Conservation (phyloP, 495 filamentous ascomycete species). For the Penicillium cinerascens region DNA sequence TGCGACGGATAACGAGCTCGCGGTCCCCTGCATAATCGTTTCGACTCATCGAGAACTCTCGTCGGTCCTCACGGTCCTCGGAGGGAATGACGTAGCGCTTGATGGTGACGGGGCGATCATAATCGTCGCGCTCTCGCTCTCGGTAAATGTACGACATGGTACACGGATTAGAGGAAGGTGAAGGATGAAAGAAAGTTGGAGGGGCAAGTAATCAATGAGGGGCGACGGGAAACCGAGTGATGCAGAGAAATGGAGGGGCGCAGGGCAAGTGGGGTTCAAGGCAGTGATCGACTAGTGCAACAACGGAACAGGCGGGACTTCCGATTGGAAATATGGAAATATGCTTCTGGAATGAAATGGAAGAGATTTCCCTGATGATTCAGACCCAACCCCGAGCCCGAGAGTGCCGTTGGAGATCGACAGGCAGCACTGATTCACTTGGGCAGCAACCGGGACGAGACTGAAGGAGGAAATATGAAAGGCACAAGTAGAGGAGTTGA, state of each 20-base stretch:
- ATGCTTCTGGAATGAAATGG: conserved; percentile 17
- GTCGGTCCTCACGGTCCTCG: conserved; percentile 39
- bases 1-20: conserved; percentile 49
- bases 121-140: conserved; percentile 45
- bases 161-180: conserved; percentile 3
- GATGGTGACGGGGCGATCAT: conserved; percentile 43
- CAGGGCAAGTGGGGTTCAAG: conserved; percentile 10
- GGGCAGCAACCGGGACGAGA: neutral
- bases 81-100: conserved; percentile 50
- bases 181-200: neutral
- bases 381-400: neutral
- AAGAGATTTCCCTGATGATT: conserved; percentile 3
- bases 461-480: neutral
- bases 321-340: conserved; percentile 22
- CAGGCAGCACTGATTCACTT: conserved; percentile 4
- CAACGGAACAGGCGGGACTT: conserved; percentile 1
- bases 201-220: conserved; percentile 4
- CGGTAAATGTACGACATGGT: conserved; percentile 46
- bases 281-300: conserved; percentile 23
- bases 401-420: conserved; percentile 1
- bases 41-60: conserved; percentile 37
- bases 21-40: conserved; percentile 40
- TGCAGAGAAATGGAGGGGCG: conserved; percentile 24
- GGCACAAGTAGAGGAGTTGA: neutral
- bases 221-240: conserved; percentile 7